Evolutionary conservation across 2,329 filamentous ascomycete genomes (phyloP).

Genomic region (Apiospora hydei): DNA sequence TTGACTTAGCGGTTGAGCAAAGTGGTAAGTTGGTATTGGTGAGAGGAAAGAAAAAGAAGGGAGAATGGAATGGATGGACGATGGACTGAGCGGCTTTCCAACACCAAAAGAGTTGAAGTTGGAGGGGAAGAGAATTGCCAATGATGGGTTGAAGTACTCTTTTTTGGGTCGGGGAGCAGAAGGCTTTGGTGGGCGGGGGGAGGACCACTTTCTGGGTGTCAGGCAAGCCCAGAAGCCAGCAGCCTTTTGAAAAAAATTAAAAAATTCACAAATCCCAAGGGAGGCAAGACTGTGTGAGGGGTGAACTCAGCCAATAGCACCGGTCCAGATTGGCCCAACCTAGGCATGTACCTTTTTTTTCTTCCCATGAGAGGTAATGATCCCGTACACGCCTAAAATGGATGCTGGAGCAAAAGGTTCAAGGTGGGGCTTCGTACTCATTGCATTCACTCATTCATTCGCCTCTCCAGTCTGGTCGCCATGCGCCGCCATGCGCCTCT

Average conservation of each 20-base stretch:
- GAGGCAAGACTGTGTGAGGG: conserved; percentile 23
- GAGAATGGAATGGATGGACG: conserved; percentile 32
- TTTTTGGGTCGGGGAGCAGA: conserved; percentile 24
- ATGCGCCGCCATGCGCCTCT: neutral
- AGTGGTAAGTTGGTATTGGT: conserved; percentile 34
- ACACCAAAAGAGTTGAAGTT: conserved; percentile 28
- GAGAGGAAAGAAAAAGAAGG: conserved; percentile 34
- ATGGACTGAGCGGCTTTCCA: conserved; percentile 25
- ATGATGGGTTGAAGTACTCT: conserved; percentile 24
- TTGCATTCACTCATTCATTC: neutral
- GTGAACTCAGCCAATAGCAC: conserved; percentile 19
- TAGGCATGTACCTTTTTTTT: conserved; percentile 10
- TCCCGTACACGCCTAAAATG: conserved; percentile 14
- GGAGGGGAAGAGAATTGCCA: conserved; percentile 25
- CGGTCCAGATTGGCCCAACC: conserved; percentile 4
- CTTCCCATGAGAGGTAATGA: conserved; percentile 3
- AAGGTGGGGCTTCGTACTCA: conserved; percentile 8
- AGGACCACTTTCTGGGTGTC: conserved; percentile 18
- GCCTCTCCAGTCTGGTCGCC: neutral
- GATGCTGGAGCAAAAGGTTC: conserved; percentile 11
- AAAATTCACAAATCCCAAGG: conserved; percentile 24
- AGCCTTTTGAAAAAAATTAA: conserved; percentile 7
- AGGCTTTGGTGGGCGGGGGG: conserved; percentile 22
- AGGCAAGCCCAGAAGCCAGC: conserved; percentile 18
- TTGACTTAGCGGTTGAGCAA: conserved; percentile 51